Percentiles rank a stretch among this genome's conserved stretches.
Evolutionary conservation across 2,329 filamentous ascomycete species (phyloP).

Genomic region (Cryphonectria naterciae): DNA sequence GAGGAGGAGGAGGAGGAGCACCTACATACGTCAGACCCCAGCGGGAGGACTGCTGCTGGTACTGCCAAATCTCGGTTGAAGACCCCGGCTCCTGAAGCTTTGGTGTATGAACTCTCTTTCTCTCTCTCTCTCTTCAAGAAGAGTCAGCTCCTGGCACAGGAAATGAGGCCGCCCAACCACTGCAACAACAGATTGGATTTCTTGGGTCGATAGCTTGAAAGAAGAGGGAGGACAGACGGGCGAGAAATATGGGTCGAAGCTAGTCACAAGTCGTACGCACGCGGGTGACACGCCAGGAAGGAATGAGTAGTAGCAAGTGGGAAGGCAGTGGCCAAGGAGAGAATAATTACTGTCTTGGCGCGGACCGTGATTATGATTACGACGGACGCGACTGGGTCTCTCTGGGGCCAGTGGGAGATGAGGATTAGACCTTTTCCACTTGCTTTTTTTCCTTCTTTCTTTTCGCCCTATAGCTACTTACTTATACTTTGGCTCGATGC

Average conservation of each 20-base stretch:
- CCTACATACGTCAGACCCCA: not conserved
- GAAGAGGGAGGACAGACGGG: not conserved
- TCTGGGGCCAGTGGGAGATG: not conserved
- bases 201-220: not conserved
- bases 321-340: not conserved
- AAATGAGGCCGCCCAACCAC: not conserved
- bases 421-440: not conserved
- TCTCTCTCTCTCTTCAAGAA: not conserved
- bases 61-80: constrained; percentile 5
- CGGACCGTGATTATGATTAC: not conserved
- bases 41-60: not conserved
- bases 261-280: not conserved
- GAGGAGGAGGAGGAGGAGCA: not conserved
- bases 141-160: not conserved
- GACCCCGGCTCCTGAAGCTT: not conserved
- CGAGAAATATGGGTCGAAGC: not conserved
- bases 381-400: not conserved
- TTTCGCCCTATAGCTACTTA: too few species aligned
- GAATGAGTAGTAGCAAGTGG: not conserved
- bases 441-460: too few species aligned
- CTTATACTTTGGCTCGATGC: not conserved
- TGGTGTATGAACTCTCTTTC: not conserved
- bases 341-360: not conserved
- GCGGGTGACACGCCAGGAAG: not conserved
- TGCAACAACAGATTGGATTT: not conserved